Evolutionary conservation across 108 stramenopile genomes (phyloP), one percentile per base, ranked within the genome.

Genomic region (Cyclotella atomus): DNA sequence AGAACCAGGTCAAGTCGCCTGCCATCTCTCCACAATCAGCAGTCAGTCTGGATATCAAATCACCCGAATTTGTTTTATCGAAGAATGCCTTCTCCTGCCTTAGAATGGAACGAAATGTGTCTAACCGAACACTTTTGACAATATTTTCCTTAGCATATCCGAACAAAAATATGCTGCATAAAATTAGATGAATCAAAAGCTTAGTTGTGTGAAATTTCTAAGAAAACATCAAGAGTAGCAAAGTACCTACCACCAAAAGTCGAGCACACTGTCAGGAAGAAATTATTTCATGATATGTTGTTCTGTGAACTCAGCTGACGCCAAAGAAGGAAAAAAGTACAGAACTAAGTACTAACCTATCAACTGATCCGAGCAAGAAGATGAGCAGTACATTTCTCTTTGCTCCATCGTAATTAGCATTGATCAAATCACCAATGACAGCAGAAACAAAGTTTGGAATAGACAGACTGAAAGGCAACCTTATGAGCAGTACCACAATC

Each of bases 1-100:
- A 95, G 71, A 94, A 92, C 95, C 96, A 96, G 15, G 96, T 96
- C 65, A 94, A 71, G 72, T 92, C 94, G 1, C 60, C 91, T 38
- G 88, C 89, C 95, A 90, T 94, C 83, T 92, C 90, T 12, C 90
- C 87, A 55, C 91, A 92, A 76, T 96, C 96, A 19, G 88, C 83
- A 59, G 84, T 92, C n/a, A 96, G 87, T 25, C 96, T 83, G 12
- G 89, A 90, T 21, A 89, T 74, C 49, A 96, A 75, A 27, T 90
- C 89, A 28, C 96, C 96, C 0, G 91, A 85, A 10, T 84, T 84
- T 46, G 79, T 71, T 30, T 30, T 65, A 71, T 96, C 93, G 61
- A 93, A 93, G 75, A 93, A 96, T 5, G 77, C 87, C 46, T 92
- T 77, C 27, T 96, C 96, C 81, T 91, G 89, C 25, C 77, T 71